A percentile compares a stretch with the other conserved stretches of the same genome.
Conservation (phyloP, 2,329 filamentous ascomycete species). For the Penicillium sclerotiorum region DNA sequence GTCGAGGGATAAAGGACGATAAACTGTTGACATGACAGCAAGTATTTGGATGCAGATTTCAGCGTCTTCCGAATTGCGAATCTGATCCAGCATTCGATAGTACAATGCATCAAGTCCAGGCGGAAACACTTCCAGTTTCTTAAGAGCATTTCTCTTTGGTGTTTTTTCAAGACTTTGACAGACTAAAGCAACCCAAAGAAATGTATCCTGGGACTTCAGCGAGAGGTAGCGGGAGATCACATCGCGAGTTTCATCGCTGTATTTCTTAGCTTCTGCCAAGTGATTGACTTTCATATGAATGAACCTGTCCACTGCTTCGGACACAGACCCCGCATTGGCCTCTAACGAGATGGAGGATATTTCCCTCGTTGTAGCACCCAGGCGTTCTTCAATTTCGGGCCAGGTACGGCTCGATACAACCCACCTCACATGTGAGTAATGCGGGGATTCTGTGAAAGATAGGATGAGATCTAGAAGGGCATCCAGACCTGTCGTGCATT, state of each 20-base stretch:
- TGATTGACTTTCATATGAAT: background rate
- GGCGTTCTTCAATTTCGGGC: background rate
- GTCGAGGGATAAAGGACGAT: background rate
- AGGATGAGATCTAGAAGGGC: background rate
- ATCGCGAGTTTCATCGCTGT: background rate
- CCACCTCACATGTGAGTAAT: background rate
- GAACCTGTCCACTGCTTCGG: background rate
- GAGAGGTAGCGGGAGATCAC: slow-evolving; percentile 22
- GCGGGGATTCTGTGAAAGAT: too few relatives aligned
- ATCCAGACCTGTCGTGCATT: background rate
- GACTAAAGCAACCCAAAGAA: slow-evolving; percentile 45
- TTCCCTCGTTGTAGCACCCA: background rate
- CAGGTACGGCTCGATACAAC: background rate
- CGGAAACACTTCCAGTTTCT: slow-evolving; percentile 11
- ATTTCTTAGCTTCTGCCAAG: background rate
- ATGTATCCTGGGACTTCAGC: slow-evolving; percentile 38
- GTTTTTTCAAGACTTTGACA: slow-evolving; percentile 31
- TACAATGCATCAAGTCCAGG: slow-evolving; percentile 24
- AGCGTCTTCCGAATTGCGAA: slow-evolving; percentile 30
- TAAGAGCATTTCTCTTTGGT: background rate
- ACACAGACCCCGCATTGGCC: background rate
- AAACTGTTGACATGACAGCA: slow-evolving; percentile 1
- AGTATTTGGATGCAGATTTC: background rate
- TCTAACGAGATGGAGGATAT: background rate
- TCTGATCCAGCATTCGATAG: slow-evolving; percentile 28